phyloP scores from a whole-genome alignment of 1,284 basidiomycete species.

The Naganishia liquefaciens region DNA sequence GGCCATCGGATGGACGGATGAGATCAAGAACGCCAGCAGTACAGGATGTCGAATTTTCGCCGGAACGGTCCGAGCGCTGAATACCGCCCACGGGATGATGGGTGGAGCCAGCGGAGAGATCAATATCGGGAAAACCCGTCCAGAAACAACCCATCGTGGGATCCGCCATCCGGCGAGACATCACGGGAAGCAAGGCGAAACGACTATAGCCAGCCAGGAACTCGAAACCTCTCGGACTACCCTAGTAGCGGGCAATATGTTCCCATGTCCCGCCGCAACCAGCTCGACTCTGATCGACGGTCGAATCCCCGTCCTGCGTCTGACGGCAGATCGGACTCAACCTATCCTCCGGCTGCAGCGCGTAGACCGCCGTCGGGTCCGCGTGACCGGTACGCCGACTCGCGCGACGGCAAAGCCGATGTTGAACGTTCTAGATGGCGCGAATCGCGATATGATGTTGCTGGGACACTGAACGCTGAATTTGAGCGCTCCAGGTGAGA shows the following conservation, averaged over 20 bases:
- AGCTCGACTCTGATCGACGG: background rate
- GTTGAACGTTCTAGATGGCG: background rate
- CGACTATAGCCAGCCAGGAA: background rate
- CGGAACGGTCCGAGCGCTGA: conserved; percentile 3
- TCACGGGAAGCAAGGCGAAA: conserved; percentile 1
- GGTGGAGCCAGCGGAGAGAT: background rate
- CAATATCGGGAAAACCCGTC: background rate
- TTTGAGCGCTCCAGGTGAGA: background rate
- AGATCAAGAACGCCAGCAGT: background rate
- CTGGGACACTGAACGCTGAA: background rate
- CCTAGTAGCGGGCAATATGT: conserved; percentile 12
- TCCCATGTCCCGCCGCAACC: conserved; percentile 5
- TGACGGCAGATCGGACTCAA: background rate
- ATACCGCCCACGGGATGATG: conserved; percentile 2
- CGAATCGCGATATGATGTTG: background rate
- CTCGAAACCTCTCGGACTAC: background rate
- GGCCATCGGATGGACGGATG: no score
- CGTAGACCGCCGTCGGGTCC: background rate
- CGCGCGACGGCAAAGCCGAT: background rate
- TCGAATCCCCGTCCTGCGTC: background rate
- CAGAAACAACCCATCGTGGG: background rate
- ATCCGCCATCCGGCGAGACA: conserved; percentile 4
- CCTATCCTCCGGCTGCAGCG: background rate
- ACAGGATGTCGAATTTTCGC: conserved; percentile 18
- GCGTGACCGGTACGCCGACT: background rate